Base-by-base conservation (phyloP, 1,139 yeast species). In the Yamadazyma triangularis region DNA sequence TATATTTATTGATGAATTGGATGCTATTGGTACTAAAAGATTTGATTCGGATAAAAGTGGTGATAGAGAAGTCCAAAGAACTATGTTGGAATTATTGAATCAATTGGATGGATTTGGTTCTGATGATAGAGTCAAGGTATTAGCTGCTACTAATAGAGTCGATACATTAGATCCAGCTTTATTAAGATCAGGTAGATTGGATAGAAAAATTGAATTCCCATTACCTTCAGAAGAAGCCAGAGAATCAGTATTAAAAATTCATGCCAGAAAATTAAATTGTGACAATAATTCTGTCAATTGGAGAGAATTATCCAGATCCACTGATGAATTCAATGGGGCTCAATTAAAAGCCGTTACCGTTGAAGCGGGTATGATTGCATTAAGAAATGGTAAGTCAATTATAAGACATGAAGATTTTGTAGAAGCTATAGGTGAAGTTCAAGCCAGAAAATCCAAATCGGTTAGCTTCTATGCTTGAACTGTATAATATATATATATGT, bases 291-390 rank as follows among this genome's bases (percentile, higher is more conserved):
- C 86, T 27, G 88, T 91, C 44, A 91, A 91, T 64, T 93, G 98
- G 98, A 85, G 89, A 58, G 98, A 91, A 64, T 74, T 91, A 56
- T 97, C 99, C 4, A 77, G 98, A 54, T 85, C 96, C 10, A 91
- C 98, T 0, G 98, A 91, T 58, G 99, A 91, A 60, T 91, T 91
- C 60, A 91, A 91, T 51, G 98, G 98, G 53, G 99, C 99, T 1
- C 97, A 93, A 62, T 72, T 91, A 56, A 91, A 91, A 66, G 97
- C 97, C 0, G 98, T 91, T 18, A 88, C 96, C 7, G 98, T 91
- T 14, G 99, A 91, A 60, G 98, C 98, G 3, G 99, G 98, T 53
- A 93, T 91, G 98, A 91, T 93, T 62, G 99, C 98, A 1, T 73
- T 93, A 53, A 79, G 98, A 62, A 87, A 87, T 50, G 97, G 96